These are phyloP conservation scores for Uncinocarpus reesii DNA, from an alignment of 2,329 filamentous ascomycete genomes.

Conservation along the genomic window DNA sequence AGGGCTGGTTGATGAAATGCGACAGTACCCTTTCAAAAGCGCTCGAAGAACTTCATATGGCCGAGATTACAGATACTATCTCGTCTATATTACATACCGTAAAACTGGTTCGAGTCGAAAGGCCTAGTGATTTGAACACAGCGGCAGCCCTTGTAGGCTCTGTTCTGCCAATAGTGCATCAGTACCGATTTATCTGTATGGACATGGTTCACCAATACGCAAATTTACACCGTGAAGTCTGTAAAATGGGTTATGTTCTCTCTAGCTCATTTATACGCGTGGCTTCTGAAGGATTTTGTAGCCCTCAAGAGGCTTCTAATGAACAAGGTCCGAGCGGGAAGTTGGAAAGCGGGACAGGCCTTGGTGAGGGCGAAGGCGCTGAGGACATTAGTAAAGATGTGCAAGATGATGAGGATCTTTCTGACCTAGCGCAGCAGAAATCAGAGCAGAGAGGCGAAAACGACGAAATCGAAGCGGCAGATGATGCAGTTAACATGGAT, in stretches of 20 bases:
- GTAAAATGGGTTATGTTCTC: slow-evolving; percentile 64
- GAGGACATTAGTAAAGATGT: slow-evolving; percentile 98
- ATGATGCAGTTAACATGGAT: slow-evolving; percentile 49
- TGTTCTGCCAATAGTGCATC: slow-evolving; percentile 59
- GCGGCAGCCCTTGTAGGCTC: slow-evolving; percentile 51
- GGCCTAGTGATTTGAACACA: slow-evolving; percentile 35
- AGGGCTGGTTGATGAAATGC: slow-evolving; percentile 52
- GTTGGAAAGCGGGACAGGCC: slow-evolving; percentile 79
- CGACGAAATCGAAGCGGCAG: slow-evolving; percentile 37
- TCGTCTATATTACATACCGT: slow-evolving; percentile 39
- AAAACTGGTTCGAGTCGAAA: slow-evolving; percentile 36
- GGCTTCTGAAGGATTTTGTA: slow-evolving; percentile 79
- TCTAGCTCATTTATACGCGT: slow-evolving; percentile 69
- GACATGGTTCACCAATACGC: slow-evolving; percentile 50
- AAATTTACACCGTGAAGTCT: slow-evolving; percentile 57
- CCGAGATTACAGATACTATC: slow-evolving; percentile 44
- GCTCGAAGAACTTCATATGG: slow-evolving; percentile 50
- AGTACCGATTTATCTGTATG: slow-evolving; percentile 57
- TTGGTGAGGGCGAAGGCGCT: slow-evolving; percentile 88
- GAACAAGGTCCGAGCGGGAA: slow-evolving; percentile 62
- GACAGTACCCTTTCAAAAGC: slow-evolving; percentile 45
- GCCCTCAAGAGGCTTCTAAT: slow-evolving; percentile 68
- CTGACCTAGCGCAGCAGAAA: slow-evolving; percentile 78
- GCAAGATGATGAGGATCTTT: slow-evolving; percentile 81
- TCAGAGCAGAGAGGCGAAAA: slow-evolving; percentile 42